Evolutionary conservation across 768 basidiomycete genomes (phyloP), one percentile per base, ranked within the genome.

Genomic region (Gymnopilus junonius): DNA sequence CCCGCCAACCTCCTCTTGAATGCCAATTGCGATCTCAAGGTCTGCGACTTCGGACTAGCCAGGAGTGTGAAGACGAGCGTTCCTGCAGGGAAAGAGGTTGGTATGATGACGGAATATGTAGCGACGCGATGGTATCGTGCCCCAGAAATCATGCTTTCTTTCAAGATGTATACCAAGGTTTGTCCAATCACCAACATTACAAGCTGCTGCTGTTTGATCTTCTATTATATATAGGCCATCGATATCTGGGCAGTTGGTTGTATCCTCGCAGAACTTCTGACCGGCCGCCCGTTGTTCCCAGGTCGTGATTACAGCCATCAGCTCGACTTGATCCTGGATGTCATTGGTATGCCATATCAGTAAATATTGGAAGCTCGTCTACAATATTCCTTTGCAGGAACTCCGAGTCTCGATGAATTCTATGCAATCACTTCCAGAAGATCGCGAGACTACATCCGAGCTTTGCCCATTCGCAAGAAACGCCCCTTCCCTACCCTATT

Each of bases 71-170:
- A 87, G 70, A 83, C 82, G 40, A 83, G 83, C 55, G 76, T 82
- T 8, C 72, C 82, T 4, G 81, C 80, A 31, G 85, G 84, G 20
- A 88, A 88, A 73, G 89, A 90, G 69, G 79, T 81, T 23, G 88
- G 89, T 2, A 72, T 89, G 62, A 89, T 90, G 89, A 90, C 89
- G 23, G 90, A 92, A 77, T 94, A 93, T 69, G 94, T 97, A 57
- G 94, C 94, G 2, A 96, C 95, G 56, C 79, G 94, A 58, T 96
- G 93, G 94, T 97, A 95, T 74, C 87, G 93, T 51, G 94, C 95
- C 0, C 94, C 94, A 0, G 95, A 97, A 75, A 94, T 96, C 72
- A 97, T 97, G 94, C 81, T 95, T 55, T 93, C 91, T 3, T 95
- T 95, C 86, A 93, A 94, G 79, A 91, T 91, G 87, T 90, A 91